phyloP scores from a whole-genome alignment of 495 filamentous ascomycete species.

The Aspergillus bridgeri region DNA sequence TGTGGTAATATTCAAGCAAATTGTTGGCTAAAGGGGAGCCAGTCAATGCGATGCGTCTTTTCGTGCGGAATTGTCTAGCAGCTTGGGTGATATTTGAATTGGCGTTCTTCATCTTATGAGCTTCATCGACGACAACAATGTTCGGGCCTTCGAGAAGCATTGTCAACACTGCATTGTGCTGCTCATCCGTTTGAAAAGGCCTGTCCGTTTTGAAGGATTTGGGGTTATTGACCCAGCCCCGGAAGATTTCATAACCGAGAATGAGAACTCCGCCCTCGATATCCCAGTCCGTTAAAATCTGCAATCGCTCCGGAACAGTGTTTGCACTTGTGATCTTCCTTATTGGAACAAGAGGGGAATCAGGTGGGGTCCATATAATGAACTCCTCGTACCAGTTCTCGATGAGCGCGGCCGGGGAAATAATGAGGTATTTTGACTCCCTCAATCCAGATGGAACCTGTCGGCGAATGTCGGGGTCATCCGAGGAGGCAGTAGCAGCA shows the following conservation, averaged over 20 bases:
- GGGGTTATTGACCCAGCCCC: slow-evolving; percentile 39
- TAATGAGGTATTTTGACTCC: slow-evolving; percentile 61
- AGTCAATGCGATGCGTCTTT: slow-evolving; percentile 77
- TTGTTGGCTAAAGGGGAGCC: slow-evolving; percentile 85
- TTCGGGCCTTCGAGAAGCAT: slow-evolving; percentile 59
- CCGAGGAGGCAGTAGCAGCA: slow-evolving; percentile 57
- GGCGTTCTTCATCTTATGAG: slow-evolving; percentile 72
- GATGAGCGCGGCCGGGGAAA: slow-evolving; percentile 72
- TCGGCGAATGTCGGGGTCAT: slow-evolving; percentile 47
- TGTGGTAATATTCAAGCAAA: slow-evolving; percentile 73
- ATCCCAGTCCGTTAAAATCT: slow-evolving; percentile 56
- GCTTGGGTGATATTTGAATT: slow-evolving; percentile 48
- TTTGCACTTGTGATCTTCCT: slow-evolving; percentile 43
- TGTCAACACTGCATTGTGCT: slow-evolving; percentile 37
- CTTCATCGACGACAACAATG: slow-evolving; percentile 86
- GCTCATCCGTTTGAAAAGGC: slow-evolving; percentile 25
- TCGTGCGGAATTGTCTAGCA: slow-evolving; percentile 57
- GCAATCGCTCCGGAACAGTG: slow-evolving; percentile 30
- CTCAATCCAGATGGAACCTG: slow-evolving; percentile 68
- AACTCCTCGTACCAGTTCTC: slow-evolving; percentile 85
- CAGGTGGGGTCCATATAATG: slow-evolving; percentile 58
- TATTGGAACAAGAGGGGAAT: slow-evolving; percentile 46
- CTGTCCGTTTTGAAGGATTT: slow-evolving; percentile 13
- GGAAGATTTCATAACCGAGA: slow-evolving; percentile 69
- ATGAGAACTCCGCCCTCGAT: slow-evolving; percentile 67